Base-by-base conservation (phyloP, 768 basidiomycete genomes). In the Tylopilus vinaceipallidus region DNA sequence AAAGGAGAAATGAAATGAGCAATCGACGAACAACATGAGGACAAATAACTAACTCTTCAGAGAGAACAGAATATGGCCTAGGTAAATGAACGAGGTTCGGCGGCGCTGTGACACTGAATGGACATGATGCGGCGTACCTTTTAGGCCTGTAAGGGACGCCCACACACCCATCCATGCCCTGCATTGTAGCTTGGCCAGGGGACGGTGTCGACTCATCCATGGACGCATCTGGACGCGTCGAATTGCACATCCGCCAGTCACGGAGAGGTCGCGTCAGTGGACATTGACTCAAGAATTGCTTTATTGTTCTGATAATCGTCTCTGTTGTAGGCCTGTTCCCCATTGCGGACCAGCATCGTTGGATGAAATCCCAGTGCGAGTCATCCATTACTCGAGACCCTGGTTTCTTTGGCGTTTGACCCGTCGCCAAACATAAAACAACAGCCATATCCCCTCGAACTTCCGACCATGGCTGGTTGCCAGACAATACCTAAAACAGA, bases 341-440 rank as follows among this genome's bases (percentile, higher is more conserved):
- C 4, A 22, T 14, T 7, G 35, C 0, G 6, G 26, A 23, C 49
- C 53, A 55, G 19, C 53, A 55, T 3, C 9, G 11, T 17, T 55
- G 35, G 16, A 55, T 51, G 3, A 51, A 46, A 8, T 40, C 13
- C 53, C 49, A 51, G 32, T 55, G 36, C 7, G 6, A 20, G 5
- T 55, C 45, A 4, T 55, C 26, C 0, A 55, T 33, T 8, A 13
- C 5, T 10, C 29, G 19, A 3, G 22, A 38, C n/a, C 10, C 13
- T 23, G 45, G 53, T 12, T 48, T 32, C 8, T 33, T 10, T 6
- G 27, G 27, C 14, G 40, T 41, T 3, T 42, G 33, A 27, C 48
- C 53, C 19, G 16, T 9, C 1, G 4, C 4, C 32, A 32, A 32
- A 3, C 12, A 4, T 9, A 50, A 70, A 2, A 54, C 10, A 37